phyloP scores from a whole-genome alignment of 441 rosid species.

The Breynia disticha region DNA sequence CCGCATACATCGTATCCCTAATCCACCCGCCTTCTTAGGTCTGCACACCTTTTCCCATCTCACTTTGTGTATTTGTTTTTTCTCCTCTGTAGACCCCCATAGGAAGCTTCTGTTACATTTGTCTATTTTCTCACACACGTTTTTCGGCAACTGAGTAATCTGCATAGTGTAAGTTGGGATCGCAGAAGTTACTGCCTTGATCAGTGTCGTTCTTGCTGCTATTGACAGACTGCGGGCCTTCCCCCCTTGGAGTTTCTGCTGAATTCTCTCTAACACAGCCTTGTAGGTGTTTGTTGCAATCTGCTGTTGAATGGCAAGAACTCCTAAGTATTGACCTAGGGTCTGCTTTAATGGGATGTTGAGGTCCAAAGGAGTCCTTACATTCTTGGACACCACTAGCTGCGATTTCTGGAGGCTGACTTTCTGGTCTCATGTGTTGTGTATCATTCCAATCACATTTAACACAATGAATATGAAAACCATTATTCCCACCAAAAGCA shows the following conservation, averaged over 20 bases:
- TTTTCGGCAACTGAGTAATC: not conserved
- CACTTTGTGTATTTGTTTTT: no score
- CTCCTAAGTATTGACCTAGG: not conserved
- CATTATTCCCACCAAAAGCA: no score
- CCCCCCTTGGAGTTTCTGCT: not conserved
- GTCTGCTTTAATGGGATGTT: not conserved
- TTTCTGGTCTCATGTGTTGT: no score
- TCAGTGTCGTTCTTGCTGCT: not conserved
- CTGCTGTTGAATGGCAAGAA: not conserved
- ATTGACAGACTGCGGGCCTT: not conserved
- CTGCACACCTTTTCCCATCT: no score
- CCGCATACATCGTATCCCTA: no score
- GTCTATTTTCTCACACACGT: not conserved
- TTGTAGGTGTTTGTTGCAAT: not conserved
- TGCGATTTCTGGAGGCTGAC: no score
- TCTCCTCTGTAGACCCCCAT: no score
- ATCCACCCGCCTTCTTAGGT: no score
- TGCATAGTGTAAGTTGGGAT: not conserved
- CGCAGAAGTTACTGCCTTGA: not conserved
- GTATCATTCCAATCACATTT: no score
- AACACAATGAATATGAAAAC: no score
- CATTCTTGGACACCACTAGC: not conserved
- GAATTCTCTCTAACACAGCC: not conserved
- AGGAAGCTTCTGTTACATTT: not conserved
- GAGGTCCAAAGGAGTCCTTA: not conserved